Evolutionary conservation across 805 yeast species (phyloP).

Genomic region (Lachancea quebecensis): DNA sequence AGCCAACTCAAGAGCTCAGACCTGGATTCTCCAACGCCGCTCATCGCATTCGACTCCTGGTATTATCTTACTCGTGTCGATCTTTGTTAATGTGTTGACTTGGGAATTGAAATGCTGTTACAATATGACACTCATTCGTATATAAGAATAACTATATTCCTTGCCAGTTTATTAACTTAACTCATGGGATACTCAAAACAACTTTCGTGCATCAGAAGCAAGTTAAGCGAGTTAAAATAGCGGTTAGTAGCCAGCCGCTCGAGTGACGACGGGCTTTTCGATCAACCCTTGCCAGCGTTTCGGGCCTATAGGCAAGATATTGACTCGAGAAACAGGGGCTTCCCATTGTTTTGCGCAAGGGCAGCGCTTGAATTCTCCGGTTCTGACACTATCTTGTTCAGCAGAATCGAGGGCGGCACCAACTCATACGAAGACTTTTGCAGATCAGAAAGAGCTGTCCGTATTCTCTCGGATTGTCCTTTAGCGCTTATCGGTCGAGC

Average conservation of each 20-base stretch:
- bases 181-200: background rate
- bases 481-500: background rate
- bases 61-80: too few species aligned
- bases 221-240: too few species aligned
- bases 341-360: too few species aligned
- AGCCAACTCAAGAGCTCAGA: constrained; percentile 82
- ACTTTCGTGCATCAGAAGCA: background rate
- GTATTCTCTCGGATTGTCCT: too few species aligned
- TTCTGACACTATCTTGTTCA: too few species aligned
- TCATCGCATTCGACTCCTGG: constrained; percentile 5
- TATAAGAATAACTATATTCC: background rate
- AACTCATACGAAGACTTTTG: too few species aligned
- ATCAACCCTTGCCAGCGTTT: background rate
- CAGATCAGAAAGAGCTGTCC: too few species aligned
- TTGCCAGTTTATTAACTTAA: background rate
- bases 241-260: too few species aligned
- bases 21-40: constrained; percentile 64
- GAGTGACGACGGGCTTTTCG: background rate
- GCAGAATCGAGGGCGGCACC: too few species aligned
- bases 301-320: background rate
- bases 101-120: background rate
- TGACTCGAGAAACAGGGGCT: too few species aligned
- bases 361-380: too few species aligned
- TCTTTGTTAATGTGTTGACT: too few species aligned
- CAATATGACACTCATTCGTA: background rate